Conservation (phyloP, 305 asterid species). For the Withania somnifera region DNA sequence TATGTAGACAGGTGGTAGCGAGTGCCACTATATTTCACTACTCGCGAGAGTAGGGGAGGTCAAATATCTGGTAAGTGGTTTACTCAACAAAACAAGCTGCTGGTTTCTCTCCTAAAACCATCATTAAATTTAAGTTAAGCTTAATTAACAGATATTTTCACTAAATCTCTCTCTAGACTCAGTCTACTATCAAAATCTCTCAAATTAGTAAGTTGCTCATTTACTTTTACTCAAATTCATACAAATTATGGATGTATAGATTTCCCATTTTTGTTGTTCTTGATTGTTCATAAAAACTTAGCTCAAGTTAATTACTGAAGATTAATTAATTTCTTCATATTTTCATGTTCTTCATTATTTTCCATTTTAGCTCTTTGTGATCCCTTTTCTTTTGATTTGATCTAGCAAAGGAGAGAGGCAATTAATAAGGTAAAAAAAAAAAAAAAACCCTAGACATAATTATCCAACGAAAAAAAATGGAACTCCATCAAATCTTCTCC, state of each 20-base stretch:
- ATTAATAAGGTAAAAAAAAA: not conserved
- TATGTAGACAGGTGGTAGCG: too few species aligned
- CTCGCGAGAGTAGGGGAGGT: not conserved
- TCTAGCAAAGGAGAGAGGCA: not conserved
- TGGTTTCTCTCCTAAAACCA: not conserved
- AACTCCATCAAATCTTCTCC: not conserved
- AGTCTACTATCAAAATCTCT: not conserved
- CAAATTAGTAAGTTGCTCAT: conserved; percentile 6
- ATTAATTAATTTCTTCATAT: not conserved
- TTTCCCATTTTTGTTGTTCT: not conserved
- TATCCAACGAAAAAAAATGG: too few species aligned
- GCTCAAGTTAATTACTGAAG: not conserved
- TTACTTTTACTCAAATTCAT: not conserved
- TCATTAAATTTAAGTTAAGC: not conserved
- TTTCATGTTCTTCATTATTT: not conserved
- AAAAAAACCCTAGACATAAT: conserved; percentile 1
- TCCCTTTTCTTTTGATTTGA: conserved; percentile 1
- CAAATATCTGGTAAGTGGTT: not conserved
- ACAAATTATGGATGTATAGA: not conserved
- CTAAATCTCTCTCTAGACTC: not conserved
- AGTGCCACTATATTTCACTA: not conserved
- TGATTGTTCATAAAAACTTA: not conserved
- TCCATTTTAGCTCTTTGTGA: not conserved
- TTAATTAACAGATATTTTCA: not conserved
- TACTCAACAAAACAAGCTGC: not conserved